phyloP scores from a whole-genome alignment of 371 early-diverging fungal species.

The Mucor racemosus region DNA sequence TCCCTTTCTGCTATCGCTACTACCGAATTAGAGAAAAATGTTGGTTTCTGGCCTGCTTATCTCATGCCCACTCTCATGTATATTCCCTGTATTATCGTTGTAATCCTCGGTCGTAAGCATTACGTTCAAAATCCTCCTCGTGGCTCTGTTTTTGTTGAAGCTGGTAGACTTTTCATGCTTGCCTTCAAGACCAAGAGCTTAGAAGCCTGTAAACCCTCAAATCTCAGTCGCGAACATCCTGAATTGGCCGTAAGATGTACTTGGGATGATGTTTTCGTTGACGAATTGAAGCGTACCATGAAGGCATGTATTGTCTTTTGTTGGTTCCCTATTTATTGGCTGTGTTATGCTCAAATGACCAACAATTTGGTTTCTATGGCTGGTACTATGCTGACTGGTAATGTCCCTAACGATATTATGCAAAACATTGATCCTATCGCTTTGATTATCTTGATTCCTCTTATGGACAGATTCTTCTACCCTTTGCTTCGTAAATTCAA shows the following conservation, averaged over 20 bases:
- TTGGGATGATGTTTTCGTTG: conserved; percentile 80
- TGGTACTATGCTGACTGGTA: conserved; percentile 70
- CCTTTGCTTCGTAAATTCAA: conserved; percentile 69
- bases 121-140: conserved; percentile 68
- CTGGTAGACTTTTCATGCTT: conserved; percentile 28
- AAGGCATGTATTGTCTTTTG: conserved; percentile 74
- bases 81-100: conserved; percentile 61
- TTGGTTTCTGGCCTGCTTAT: conserved; percentile 72
- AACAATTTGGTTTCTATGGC: conserved; percentile 79
- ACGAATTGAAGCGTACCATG: conserved; percentile 67
- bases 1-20: conserved; percentile 67
- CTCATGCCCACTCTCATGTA: conserved; percentile 76
- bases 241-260: conserved; percentile 38
- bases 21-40: conserved; percentile 59
- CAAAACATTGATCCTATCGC: conserved; percentile 68
- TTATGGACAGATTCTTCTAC: conserved; percentile 72
- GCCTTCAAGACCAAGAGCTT: conserved; percentile 37
- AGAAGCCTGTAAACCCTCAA: conserved; percentile 46
- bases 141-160: conserved; percentile 60
- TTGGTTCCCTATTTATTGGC: conserved; percentile 82
- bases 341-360: conserved; percentile 75
- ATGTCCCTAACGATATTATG: conserved; percentile 66
- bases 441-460: conserved; percentile 72
- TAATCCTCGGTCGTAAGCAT: conserved; percentile 60
- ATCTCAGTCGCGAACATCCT: conserved; percentile 35